Base-by-base conservation (phyloP, 176 grass and related monocot genomes). In the Oryza longistaminata region DNA sequence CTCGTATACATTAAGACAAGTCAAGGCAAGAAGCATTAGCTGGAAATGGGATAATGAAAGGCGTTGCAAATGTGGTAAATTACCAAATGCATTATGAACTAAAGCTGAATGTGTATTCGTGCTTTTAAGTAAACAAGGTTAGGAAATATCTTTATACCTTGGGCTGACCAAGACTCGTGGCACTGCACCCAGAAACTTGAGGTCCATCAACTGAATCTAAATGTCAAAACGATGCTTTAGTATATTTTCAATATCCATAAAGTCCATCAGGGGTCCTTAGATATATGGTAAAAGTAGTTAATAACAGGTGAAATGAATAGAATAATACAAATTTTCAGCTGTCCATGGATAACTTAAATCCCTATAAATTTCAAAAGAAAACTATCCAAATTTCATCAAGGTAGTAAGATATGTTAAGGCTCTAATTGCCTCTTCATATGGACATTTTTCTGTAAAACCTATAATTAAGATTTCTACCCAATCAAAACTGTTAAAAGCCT, bases 121-220 rank as follows among this genome's bases (percentile, higher is more conserved):
- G 43, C 77, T 71, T 80, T 62, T 42, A 55, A 72, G 73, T 66
- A 80, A 75, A 85, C 25, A 76, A 77, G 21, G 61, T 65, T 65
- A 75, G 12, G 7, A 67, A 49, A 66, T 65, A 82, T 62, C 87
- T 69, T 37, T 37, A 37, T 79, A 95, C 93, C 85, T 81, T 86
- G 22, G 87, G 76, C 52, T 88, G 87, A 62, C 64, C 83, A 81
- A 80, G 69, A 60, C 70, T 77, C 65, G 86, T 44, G 76, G 53
- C 74, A 61, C 73, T 82, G 45, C 48, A 21, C 77, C 88, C 60
- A 22, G 60, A 76, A 83, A 58, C 39, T 62, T 92, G 81, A 39
- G 87, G 25, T 62, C 25, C 77, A 58, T 78, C 76, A 66, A 43
- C 84, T 82, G 66, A 62, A 77, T 86, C 68, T 29, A 68, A 77